Evolutionary conservation across 495 filamentous ascomycete species (phyloP).

Genomic region (Neurospora sp.): DNA sequence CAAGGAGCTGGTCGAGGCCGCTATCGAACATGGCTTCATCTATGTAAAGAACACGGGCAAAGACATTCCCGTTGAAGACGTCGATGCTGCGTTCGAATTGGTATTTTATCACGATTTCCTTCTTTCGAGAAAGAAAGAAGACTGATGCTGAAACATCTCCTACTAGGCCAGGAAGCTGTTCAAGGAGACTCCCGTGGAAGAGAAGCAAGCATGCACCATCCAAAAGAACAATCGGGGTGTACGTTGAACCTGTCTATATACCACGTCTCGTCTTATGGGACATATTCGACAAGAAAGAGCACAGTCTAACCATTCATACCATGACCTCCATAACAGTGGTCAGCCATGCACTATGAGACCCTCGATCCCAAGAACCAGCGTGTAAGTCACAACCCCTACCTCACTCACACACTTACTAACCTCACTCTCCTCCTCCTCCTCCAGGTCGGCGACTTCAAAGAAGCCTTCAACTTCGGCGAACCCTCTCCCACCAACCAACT

Average conservation of each 20-base stretch:
- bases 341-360: conserved; percentile 77
- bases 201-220: conserved; percentile 68
- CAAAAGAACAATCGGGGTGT: conserved; percentile 66
- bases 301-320: not conserved
- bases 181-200: conserved; percentile 46
- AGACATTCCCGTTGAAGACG: conserved; percentile 55
- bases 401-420: not conserved
- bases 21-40: conserved; percentile 73
- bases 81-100: conserved; percentile 66
- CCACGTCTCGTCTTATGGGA: not conserved
- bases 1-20: conserved; percentile 66
- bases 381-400: conserved; percentile 29
- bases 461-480: conserved; percentile 87
- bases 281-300: not conserved
- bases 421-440: not conserved
- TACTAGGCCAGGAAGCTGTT: conserved; percentile 71
- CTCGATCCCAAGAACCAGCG: conserved; percentile 77
- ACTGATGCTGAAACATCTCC: not conserved
- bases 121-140: not conserved
- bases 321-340: conserved; percentile 42
- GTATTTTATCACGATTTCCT: conserved; percentile 31
- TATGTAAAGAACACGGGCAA: conserved; percentile 63
- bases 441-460: conserved; percentile 85
- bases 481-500: conserved; percentile 55
- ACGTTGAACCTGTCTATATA: not conserved